Base-by-base conservation (phyloP, 75 land plant genomes). In the Larix kaempferi region DNA sequence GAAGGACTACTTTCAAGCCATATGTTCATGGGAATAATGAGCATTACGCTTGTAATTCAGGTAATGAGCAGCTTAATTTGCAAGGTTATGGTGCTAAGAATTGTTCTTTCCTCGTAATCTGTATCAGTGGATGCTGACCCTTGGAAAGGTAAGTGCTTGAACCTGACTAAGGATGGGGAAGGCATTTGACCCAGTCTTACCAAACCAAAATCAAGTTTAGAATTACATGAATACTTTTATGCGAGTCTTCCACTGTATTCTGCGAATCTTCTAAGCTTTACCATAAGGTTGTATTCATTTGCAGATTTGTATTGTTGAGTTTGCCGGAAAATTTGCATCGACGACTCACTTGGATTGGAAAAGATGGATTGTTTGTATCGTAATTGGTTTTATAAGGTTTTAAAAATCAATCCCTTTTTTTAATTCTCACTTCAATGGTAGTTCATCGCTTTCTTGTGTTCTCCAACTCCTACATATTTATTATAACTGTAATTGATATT, bases 291-390 rank as follows among this genome's bases (percentile, higher is more conserved):
- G 54, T 49, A 49, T 49, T 49, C 54, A 49, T 49, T 49, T 49
- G 54, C 82, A 96, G 98, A 81, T 90, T 56, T 26, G 94, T 19
- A 94, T 96, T 59, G 89, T 94, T 66, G 93, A 94, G 81, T 96
- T 94, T 67, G 87, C 86, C 52, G 93, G 94, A 64, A 88, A 87
- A 55, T 90, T 96, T 72, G 82, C 95, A 17, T 78, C 88, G 56
- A 94, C 99, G 10, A 91, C 89, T 17, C 77, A 64, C 63, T 87
- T 94, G 6, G 69, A 60, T 67, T 83, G 87, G 89, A 64, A 82
- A 57, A 73, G 81, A 57, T 96, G 99, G 99, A 78, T 96, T 19
- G 74, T 88, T 23, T 88, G 86, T 21, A 27, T 91, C 49, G 87
- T 49, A 11, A 84, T 96, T 66, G 98, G 83, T 59, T 29, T 83